Evolutionary conservation across 352 stramenopile genomes (phyloP).

Genomic region (Globisporangium heterothallicum): DNA sequence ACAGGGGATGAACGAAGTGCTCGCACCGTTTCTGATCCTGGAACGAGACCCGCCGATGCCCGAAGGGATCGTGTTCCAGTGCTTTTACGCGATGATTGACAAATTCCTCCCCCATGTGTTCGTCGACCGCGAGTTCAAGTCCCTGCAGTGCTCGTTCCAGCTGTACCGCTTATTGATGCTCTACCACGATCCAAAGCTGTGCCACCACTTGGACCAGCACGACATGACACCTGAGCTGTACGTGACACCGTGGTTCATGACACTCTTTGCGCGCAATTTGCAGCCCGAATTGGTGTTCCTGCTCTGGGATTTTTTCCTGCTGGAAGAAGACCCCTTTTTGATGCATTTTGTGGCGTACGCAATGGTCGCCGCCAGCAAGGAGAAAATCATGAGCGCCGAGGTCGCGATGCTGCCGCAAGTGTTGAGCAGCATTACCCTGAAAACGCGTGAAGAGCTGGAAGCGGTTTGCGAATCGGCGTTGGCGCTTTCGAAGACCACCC

Average conservation of each 20-base stretch:
- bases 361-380: conserved; percentile 56
- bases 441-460: conserved; percentile 47
- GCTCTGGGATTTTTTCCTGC: conserved; percentile 90
- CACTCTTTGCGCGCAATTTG: conserved; percentile 86
- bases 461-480: conserved; percentile 47
- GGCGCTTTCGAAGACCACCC: conserved; percentile 55
- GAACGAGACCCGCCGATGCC: conserved; percentile 33
- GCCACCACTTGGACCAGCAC: conserved; percentile 85
- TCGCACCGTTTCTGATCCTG: conserved; percentile 89
- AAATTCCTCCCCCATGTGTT: conserved; percentile 87
- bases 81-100: conserved; percentile 88
- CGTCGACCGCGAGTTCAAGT: conserved; percentile 86
- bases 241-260: conserved; percentile 93
- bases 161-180: conserved; percentile 87
- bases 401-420: conserved; percentile 79
- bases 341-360: conserved; percentile 88
- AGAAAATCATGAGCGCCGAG: conserved; percentile 57
- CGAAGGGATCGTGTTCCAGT: conserved; percentile 76
- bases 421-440: conserved; percentile 68
- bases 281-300: conserved; percentile 66
- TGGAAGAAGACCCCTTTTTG: conserved; percentile 84
- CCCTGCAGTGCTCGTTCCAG: conserved; percentile 90
- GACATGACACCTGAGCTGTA: conserved; percentile 92
- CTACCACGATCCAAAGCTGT: conserved; percentile 90
- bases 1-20: conserved; percentile 93